These are phyloP conservation scores for Colletotrichum ledebouriae DNA, from an alignment of 2,329 filamentous ascomycete genomes.

Conservation along the genomic window DNA sequence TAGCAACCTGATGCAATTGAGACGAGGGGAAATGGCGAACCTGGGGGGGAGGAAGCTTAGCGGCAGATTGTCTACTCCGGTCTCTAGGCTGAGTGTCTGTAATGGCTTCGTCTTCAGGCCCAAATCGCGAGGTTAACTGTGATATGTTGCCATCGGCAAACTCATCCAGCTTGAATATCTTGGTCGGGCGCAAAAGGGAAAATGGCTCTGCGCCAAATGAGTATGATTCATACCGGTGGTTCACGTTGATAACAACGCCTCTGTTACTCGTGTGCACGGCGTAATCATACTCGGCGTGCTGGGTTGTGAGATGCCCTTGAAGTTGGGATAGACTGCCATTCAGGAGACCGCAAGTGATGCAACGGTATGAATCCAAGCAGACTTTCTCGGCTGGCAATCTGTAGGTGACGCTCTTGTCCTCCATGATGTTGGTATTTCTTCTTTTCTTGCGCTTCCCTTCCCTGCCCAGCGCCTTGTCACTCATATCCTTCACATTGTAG, in stretches of 20 bases:
- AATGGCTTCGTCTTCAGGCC: conserved; percentile 46
- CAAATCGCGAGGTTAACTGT: conserved; percentile 59
- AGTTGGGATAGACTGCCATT: conserved; percentile 64
- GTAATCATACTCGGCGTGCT: conserved; percentile 62
- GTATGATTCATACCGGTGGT: conserved; percentile 47
- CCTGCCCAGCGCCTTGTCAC: conserved; percentile 68
- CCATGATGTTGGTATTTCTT: conserved; percentile 45
- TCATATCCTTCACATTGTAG: conserved; percentile 72
- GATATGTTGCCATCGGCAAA: conserved; percentile 61
- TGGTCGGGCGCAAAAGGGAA: conserved; percentile 58
- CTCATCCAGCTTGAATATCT: conserved; percentile 60
- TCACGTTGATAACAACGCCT: conserved; percentile 56
- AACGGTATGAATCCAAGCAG: conserved; percentile 63
- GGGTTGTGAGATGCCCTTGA: conserved; percentile 60
- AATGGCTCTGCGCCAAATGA: conserved; percentile 54
- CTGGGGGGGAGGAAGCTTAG: conserved; percentile 12
- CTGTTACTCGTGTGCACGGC: conserved; percentile 53
- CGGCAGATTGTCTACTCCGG: conserved; percentile 21
- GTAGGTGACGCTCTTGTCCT: conserved; percentile 62
- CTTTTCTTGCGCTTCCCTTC: conserved; percentile 60
- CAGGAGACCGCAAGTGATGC: conserved; percentile 63
- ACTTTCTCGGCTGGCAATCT: conserved; percentile 60
- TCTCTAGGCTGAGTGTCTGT: conserved; percentile 25
- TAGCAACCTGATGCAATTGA: background rate
- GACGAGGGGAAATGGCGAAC: background rate